Conservation (phyloP, 1,284 basidiomycete species). For the Malassezia pachydermatis region DNA sequence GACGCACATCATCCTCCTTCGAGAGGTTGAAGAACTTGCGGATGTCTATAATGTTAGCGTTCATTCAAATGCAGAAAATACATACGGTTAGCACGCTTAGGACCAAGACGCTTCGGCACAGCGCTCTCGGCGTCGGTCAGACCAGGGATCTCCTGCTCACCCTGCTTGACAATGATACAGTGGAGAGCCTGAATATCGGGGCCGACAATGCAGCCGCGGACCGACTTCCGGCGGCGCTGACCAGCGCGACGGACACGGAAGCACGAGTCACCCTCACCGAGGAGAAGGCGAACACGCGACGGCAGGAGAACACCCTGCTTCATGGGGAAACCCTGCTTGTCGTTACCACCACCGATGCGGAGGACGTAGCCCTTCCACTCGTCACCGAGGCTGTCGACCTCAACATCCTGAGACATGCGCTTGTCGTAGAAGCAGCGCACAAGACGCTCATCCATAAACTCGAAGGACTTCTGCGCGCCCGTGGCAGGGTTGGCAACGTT, state of each 20-base stretch:
- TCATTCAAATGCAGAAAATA: neutral
- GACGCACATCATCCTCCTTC: conserved; percentile 96
- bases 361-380: conserved; percentile 97
- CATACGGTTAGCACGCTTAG: conserved; percentile 55
- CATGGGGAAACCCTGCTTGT: conserved; percentile 80
- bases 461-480: conserved; percentile 85
- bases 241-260: conserved; percentile 84
- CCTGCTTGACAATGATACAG: conserved; percentile 92
- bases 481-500: conserved; percentile 92
- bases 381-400: conserved; percentile 79
- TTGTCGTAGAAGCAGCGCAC: conserved; percentile 90
- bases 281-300: conserved; percentile 84
- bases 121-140: conserved; percentile 70
- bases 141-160: conserved; percentile 79
- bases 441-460: conserved; percentile 83
- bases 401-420: conserved; percentile 89
- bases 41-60: conserved; percentile 54
- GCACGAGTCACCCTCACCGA: conserved; percentile 92
- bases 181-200: conserved; percentile 92
- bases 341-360: conserved; percentile 92
- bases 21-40: conserved; percentile 93
- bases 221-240: conserved; percentile 97
- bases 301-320: conserved; percentile 97
- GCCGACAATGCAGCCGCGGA: conserved; percentile 89
- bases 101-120: conserved; percentile 88